Evolutionary conservation across 2,329 filamentous ascomycete genomes (phyloP), one percentile per base, ranked within the genome.

Genomic region (Exophiala dermatitidis): DNA sequence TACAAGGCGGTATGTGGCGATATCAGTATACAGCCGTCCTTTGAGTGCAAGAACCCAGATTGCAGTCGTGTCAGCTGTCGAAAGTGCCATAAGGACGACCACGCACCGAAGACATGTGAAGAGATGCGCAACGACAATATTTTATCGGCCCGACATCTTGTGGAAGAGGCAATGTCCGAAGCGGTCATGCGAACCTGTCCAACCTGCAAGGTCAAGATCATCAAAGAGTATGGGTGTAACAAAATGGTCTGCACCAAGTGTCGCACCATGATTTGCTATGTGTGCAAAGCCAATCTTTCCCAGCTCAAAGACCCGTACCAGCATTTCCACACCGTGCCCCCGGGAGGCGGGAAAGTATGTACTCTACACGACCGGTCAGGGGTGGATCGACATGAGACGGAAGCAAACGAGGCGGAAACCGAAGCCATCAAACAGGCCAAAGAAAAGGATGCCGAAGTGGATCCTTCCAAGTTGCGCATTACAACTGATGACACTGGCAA

Each of bases 121-220:
- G 85, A 93, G 64, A 77, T 75, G 36, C 77, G 77, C 38, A 73
- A 69, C 19, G 82, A 88, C 1, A 77, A 76, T 37, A 81, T 82
- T 1, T 65, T 83, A 5, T 77, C 77, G 3, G 74, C 79, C 12
- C 80, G 86, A 10, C 85, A 85, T 58, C 68, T 74, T 2, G 80
- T 94, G 31, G 89, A 95, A 67, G 88, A 95, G 66, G 88, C 88
- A 19, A 91, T 90, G 85, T 88, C 86, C 2, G 77, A 79, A 10
- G 89, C 89, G 1, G 64, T 94, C 60, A 85, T 94, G 50, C 80
- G 89, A 19, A 81, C 74, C 30, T 95, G 89, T 49, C 67, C 74
- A 53, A 74, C 73, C 58, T 84, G 86, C 69, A 73, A 76, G n/a
- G 79, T 81, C n/a, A 81, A 83, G 0, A 93, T 91, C 62, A 78